These are phyloP conservation scores for Guillardia theta DNA, from an alignment of 78 protist genomes.

Conservation along the genomic window DNA sequence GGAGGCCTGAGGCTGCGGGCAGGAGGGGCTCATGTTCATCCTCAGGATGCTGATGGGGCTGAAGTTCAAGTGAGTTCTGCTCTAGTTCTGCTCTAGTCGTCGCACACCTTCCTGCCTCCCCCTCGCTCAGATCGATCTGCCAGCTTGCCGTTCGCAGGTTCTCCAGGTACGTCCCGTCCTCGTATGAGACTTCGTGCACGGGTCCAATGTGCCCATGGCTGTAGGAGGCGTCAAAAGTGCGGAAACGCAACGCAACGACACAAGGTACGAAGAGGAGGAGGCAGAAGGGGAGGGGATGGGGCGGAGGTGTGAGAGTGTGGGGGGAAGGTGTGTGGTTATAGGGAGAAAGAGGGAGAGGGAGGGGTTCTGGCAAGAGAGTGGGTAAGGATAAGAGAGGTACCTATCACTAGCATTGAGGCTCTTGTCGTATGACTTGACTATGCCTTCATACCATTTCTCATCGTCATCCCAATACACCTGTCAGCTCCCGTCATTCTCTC, in stretches of 20 bases:
- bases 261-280: not conserved
- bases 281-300: not conserved
- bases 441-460: not conserved
- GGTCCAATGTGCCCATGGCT: not conserved
- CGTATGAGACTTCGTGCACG: not conserved
- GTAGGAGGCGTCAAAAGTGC: not conserved
- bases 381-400: not conserved
- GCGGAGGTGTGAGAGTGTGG: not conserved
- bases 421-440: not conserved
- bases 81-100: too few relatives aligned
- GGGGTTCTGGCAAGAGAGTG: too few relatives aligned
- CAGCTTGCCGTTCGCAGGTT: not conserved
- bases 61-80: too few relatives aligned
- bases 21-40: too few relatives aligned
- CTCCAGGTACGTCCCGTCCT: not conserved
- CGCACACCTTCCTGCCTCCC: not conserved
- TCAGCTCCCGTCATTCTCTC: too few relatives aligned
- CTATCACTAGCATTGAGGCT: not conserved
- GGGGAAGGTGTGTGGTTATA: not conserved
- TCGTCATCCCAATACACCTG: not conserved
- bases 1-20: too few relatives aligned
- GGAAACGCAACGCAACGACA: not conserved
- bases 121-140: not conserved
- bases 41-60: too few relatives aligned
- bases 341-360: too few relatives aligned